A percentile compares a stretch with the other conserved stretches of the same genome.
These are phyloP conservation scores for Fraxinus albicans DNA, from an alignment of 305 asterid species.

Conservation along the genomic window DNA sequence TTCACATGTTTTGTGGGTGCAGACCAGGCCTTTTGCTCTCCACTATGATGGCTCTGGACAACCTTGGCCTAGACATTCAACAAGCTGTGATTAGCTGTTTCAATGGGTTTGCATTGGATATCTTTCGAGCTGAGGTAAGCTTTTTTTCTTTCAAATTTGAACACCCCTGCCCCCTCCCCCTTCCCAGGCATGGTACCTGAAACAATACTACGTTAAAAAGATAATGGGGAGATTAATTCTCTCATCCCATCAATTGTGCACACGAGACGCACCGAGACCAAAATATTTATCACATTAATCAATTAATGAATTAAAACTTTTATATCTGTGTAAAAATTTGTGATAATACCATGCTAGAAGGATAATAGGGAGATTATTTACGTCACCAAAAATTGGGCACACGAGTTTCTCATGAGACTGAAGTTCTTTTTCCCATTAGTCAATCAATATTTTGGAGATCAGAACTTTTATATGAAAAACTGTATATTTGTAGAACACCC, in stretches of 20 bases:
- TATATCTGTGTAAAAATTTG: background rate
- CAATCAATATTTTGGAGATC: background rate
- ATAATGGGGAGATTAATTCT: background rate
- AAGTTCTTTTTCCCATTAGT: background rate
- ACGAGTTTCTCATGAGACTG: background rate
- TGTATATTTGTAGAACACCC: background rate
- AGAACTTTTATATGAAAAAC: background rate
- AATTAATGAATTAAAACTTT: background rate
- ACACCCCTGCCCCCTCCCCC: background rate
- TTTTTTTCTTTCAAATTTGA: background rate
- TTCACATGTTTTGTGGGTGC: conserved; percentile 67
- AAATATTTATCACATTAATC: background rate
- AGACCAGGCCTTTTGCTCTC: conserved; percentile 61
- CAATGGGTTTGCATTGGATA: conserved; percentile 70
- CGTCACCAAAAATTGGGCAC: background rate
- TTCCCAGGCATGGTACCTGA: background rate
- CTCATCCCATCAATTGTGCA: background rate
- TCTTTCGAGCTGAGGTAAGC: conserved; percentile 68
- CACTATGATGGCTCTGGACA: conserved; percentile 60
- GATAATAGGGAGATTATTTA: background rate
- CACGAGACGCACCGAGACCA: background rate
- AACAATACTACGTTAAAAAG: background rate
- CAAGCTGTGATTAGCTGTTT: conserved; percentile 84
- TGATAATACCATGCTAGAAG: background rate
- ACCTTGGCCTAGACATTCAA: conserved; percentile 67